These are phyloP conservation scores for Colletotrichum acutatum DNA, from an alignment of 2,329 filamentous ascomycete species.

Conservation along the genomic window DNA sequence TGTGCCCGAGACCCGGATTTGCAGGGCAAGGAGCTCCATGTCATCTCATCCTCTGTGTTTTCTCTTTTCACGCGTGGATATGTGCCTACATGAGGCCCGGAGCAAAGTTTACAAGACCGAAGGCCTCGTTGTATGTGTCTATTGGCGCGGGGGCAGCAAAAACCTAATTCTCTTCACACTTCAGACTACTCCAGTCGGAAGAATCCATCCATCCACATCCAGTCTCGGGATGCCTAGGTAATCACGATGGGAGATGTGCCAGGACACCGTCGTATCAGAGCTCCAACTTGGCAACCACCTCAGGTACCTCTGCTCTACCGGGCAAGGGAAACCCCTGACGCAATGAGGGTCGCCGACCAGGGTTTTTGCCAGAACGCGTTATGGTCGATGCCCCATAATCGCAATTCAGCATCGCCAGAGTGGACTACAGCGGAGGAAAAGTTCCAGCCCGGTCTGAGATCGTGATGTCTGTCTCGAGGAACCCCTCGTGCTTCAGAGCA, in stretches of 20 bases:
- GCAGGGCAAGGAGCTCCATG: neutral
- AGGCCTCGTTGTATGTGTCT: neutral
- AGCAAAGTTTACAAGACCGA: constrained; percentile 1
- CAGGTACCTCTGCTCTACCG: neutral
- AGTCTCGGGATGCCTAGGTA: neutral
- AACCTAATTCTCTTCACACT: constrained; percentile 1
- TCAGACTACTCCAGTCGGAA: neutral
- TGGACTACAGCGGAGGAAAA: constrained; percentile 21
- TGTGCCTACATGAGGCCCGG: neutral
- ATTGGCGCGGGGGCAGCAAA: constrained; percentile 5
- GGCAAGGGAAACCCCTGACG: constrained; percentile 23
- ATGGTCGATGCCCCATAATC: constrained; percentile 1
- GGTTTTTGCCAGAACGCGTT: constrained; percentile 12
- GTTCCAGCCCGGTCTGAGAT: constrained; percentile 16
- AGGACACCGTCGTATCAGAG: constrained; percentile 3
- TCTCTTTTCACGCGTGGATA: neutral
- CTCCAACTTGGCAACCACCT: neutral
- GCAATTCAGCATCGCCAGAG: constrained; percentile 9
- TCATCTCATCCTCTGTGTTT: neutral
- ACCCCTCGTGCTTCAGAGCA: too few relatives aligned
- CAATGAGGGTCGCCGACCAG: neutral
- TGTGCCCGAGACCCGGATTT: neutral
- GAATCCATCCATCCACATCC: neutral
- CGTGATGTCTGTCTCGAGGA: neutral
- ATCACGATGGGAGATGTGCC: neutral